Conservation (phyloP, 441 rosid species). For the Adansonia rubrostipa region DNA sequence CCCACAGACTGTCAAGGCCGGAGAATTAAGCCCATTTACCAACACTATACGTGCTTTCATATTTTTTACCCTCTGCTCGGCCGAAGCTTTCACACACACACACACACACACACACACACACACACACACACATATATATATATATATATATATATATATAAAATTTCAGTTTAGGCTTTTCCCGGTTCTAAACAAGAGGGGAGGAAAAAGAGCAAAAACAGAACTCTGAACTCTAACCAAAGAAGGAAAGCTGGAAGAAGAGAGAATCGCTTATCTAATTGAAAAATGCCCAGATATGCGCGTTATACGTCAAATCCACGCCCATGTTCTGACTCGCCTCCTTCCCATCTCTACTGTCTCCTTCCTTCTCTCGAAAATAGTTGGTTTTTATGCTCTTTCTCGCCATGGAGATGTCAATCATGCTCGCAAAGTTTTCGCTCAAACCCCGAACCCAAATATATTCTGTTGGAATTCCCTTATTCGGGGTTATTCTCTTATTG, state of each 20-base stretch:
- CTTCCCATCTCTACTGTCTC: constrained; percentile 31
- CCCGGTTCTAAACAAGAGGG: not conserved
- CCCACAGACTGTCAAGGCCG: not conserved
- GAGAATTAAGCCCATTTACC: not conserved
- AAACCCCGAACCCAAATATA: constrained; percentile 53
- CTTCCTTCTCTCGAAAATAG: constrained; percentile 39
- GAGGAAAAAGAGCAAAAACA: not conserved
- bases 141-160: no score
- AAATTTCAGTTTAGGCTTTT: not conserved
- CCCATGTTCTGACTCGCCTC: constrained; percentile 38
- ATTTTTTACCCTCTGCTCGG: no score
- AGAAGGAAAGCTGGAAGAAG: constrained; percentile 17
- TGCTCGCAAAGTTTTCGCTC: constrained; percentile 52
- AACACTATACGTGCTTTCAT: not conserved
- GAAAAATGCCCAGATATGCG: constrained; percentile 14
- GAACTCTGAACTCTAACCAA: not conserved
- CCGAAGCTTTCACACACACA: no score
- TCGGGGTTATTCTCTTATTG: constrained; percentile 48
- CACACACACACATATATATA: no score
- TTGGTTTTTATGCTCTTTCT: constrained; percentile 34
- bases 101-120: no score
- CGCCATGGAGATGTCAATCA: constrained; percentile 47
- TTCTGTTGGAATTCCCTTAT: constrained; percentile 61
- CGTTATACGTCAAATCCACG: constrained; percentile 41
- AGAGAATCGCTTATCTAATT: constrained; percentile 8